Base-by-base conservation (phyloP, 2,329 filamentous ascomycete genomes). In the Neonectria sp. region DNA sequence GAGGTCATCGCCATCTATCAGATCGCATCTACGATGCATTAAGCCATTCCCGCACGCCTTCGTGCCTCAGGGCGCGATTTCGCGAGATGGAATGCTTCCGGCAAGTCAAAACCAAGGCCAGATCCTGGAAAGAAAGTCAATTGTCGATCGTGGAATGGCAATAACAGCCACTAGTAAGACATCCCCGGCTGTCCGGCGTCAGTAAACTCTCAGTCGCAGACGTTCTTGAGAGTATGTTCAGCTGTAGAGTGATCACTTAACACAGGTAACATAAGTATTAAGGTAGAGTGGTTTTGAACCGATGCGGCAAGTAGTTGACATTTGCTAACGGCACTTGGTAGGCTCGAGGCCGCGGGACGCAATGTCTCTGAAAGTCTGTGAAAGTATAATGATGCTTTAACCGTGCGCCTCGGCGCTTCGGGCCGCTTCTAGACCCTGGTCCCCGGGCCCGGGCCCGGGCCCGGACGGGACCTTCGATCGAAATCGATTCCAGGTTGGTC, bases 381-480 rank as follows among this genome's bases (percentile, higher is more conserved):
- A 15, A 21, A 45, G n/a, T 8, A 24, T 9, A 24, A 35, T 12
- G 29, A 53, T 35, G 15, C n/a, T 35, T 53, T 53, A 15, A 8
- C 51, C 21, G 33, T 31, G 11, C 31, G n/a, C 29, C 27, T 33
- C 9, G 51, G 8, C 29, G n/a, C 11, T n/a, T 37, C 51, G 51
- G 51, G 29, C 51, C 51, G 51, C 51, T 53, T 53, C 51, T 53
- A 21, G 51, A 21, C 29, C 29, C 11, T 21, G 15, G 27, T 51
- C 15, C 27, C 15, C 21, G 48, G 25, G 13, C 46, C 13, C 15
- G 48, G 25, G 13, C 46, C 13, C 15, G 48, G 24, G 17, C 17
- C 49, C 49, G 29, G 29, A 52, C 49, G 21, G n/a, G 51, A 35
- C 31, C n/a, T n/a, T 35, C 8, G 4, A 8, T 12, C 31, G 13